A percentile compares a stretch with the other conserved stretches of the same genome.
phyloP scores from a whole-genome alignment of 768 basidiomycete genomes.

The Paxillus rubicundulus region DNA sequence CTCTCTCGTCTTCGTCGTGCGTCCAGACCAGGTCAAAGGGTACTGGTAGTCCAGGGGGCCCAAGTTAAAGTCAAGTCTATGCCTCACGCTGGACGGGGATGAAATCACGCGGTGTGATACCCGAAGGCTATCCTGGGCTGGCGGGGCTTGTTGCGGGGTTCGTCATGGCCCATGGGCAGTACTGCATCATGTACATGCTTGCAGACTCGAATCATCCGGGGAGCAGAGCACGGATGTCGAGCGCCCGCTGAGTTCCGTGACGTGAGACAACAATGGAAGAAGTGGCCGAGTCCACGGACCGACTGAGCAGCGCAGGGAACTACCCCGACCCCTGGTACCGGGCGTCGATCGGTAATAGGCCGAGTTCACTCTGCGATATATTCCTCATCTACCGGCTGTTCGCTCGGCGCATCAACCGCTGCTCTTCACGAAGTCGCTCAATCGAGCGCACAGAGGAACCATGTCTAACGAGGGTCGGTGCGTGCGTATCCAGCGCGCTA shows the following conservation, averaged over 20 bases:
- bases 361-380: too few species aligned
- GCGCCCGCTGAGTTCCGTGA: too few species aligned
- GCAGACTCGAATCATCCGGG: too few species aligned
- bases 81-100: slow-evolving; percentile 24
- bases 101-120: slow-evolving; percentile 23
- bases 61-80: too few species aligned
- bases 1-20: too few species aligned
- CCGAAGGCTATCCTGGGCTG: slow-evolving; percentile 13
- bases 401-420: slow-evolving; percentile 27
- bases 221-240: too few species aligned
- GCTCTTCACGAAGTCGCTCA: slow-evolving; percentile 28
- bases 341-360: too few species aligned
- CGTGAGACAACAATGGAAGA: too few species aligned
- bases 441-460: slow-evolving; percentile 13
- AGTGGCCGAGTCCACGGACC: slow-evolving; percentile 25
- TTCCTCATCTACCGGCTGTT: slow-evolving; percentile 21
- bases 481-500: slow-evolving; percentile 15
- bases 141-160: slow-evolving; percentile 19
- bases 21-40: too few species aligned
- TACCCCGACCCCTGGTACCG: neutral
- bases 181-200: slow-evolving; percentile 20
- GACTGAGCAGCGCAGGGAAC: slow-evolving; percentile 15
- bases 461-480: slow-evolving; percentile 33
- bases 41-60: too few species aligned
- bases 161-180: slow-evolving; percentile 29